These are phyloP conservation scores for Solanum hybrid DNA, from an alignment of 305 asterid species.

Conservation along the genomic window DNA sequence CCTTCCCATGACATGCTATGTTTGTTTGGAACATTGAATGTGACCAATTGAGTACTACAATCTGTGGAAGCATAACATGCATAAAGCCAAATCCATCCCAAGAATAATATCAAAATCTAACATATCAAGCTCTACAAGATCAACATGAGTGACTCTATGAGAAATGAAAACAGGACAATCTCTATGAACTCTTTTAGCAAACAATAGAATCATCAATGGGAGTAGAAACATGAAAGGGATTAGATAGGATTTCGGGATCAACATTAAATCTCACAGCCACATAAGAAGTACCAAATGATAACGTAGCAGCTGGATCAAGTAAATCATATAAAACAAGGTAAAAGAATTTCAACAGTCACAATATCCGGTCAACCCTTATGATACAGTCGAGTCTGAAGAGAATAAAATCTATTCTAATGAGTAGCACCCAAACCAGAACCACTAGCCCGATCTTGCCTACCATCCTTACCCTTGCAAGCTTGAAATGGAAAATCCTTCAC, in stretches of 20 bases:
- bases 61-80: background rate
- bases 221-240: too few species aligned
- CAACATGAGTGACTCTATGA: background rate
- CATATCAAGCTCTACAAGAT: background rate
- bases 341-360: background rate
- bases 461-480: background rate
- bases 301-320: background rate
- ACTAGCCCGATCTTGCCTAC: background rate
- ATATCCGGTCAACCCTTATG: background rate
- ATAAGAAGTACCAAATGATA: background rate
- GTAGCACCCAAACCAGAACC: background rate
- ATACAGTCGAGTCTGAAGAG: background rate
- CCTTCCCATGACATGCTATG: background rate
- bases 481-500: background rate
- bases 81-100: background rate
- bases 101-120: too few species aligned
- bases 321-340: background rate
- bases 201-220: background rate
- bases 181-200: background rate
- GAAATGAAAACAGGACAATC: background rate
- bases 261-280: background rate
- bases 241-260: background rate
- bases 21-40: background rate
- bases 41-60: background rate
- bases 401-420: background rate